Evolutionary conservation across 345 rosid genomes (phyloP), one percentile per base, ranked within the genome.

Genomic region (Brassica juncea): DNA sequence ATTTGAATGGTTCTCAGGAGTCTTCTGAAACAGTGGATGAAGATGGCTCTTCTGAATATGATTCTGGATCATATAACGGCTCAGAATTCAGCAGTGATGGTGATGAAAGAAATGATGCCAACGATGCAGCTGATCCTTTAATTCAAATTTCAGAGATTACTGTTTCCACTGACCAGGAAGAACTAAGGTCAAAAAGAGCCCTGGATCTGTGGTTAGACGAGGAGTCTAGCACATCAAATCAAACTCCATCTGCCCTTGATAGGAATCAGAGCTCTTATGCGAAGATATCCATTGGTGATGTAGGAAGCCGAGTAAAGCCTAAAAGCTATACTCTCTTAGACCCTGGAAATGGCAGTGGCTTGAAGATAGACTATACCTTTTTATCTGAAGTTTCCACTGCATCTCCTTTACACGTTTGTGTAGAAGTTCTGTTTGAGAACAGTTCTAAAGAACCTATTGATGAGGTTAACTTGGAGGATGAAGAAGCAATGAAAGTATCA

Each of bases 141-240:
- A 93, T 95, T 83, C 89, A 91, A 79, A 81, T 95, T 60, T 88
- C 96, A 49, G 93, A 93, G 28, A 69, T 73, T 73, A 74, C 57
- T 60, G 78, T 76, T 82, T 77, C 82, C 71, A 70, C 71, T 71
- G 89, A 83, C 77, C 60, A 84, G 66, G 93, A 78, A 66, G 92
- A 87, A 74, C 78, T 90, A 73, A 88, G 92, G 85, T 89, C 90
- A 15, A 84, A 84, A 14, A 84, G 77, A 66, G 83, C 92, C 62
- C 85, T 92, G 47, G 99, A 94, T 76, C 83, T 94, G 79, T 94
- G 99, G 97, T 84, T 94, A 85, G 95, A 84, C 67, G 92, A 92
- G 74, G 91, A 89, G 70, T 88, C 97, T 84, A 84, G 80, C 83
- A 82, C 88, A 66, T 83, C 87, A 81, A 86, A 78, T 57, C 82